Conservation (phyloP, 2,329 filamentous ascomycete species). For the Pseudocercospora eumusae region DNA sequence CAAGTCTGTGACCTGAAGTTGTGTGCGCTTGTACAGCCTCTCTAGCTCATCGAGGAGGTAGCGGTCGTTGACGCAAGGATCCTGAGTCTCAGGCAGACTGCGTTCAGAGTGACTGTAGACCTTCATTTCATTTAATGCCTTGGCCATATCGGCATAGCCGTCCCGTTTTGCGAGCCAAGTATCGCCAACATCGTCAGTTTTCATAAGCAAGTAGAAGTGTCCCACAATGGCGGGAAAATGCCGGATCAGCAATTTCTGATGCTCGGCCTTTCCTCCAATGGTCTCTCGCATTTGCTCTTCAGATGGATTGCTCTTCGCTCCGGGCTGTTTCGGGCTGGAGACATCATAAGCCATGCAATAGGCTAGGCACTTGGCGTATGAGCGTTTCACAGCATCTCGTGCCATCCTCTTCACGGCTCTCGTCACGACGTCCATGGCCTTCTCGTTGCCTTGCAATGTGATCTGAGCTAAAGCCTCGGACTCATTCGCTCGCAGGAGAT, state of each 20-base stretch:
- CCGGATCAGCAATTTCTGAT: constrained; percentile 62
- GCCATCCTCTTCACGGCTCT: constrained; percentile 54
- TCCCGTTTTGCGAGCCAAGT: constrained; percentile 44
- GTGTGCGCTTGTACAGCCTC: constrained; percentile 73
- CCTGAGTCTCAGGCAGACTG: constrained; percentile 72
- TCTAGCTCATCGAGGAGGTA: constrained; percentile 74
- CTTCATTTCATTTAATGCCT: constrained; percentile 70
- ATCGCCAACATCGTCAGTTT: constrained; percentile 71
- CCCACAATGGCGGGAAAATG: constrained; percentile 78
- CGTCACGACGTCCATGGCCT: constrained; percentile 63
- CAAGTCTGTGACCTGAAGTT: constrained; percentile 50
- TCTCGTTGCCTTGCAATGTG: constrained; percentile 74
- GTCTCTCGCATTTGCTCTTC: constrained; percentile 61
- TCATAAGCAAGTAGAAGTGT: constrained; percentile 72
- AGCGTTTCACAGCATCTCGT: constrained; percentile 62
- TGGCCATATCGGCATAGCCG: constrained; percentile 60
- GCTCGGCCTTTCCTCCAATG: constrained; percentile 64
- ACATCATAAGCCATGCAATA: constrained; percentile 83
- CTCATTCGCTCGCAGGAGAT: constrained; percentile 70
- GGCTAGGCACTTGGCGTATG: constrained; percentile 77
- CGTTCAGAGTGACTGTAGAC: constrained; percentile 65
- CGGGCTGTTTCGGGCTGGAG: constrained; percentile 22
- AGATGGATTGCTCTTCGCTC: constrained; percentile 44
- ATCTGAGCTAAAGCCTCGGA: constrained; percentile 78
- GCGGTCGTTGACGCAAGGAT: constrained; percentile 80